phyloP scores from a whole-genome alignment of 371 early-diverging fungal genomes.

The Amoeboradix gromovi region DNA sequence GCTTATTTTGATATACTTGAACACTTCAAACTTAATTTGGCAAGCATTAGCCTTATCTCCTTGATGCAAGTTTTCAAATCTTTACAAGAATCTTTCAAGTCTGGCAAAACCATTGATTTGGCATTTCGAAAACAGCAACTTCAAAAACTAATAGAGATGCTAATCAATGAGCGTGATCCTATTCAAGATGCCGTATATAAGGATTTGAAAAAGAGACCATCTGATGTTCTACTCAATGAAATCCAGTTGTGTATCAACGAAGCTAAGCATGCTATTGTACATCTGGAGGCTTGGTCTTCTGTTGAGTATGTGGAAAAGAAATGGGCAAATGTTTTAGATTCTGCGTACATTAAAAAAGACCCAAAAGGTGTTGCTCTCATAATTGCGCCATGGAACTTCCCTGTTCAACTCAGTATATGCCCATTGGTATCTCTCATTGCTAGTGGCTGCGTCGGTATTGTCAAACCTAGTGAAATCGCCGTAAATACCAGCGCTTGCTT shows the following conservation, averaged over 20 bases:
- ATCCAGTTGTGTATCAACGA: slow-evolving; percentile 26
- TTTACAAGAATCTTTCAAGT: slow-evolving; percentile 8
- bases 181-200: slow-evolving; percentile 28
- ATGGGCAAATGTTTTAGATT: slow-evolving; percentile 9
- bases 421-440: slow-evolving; percentile 63
- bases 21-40: too few relatives aligned
- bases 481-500: slow-evolving; percentile 30
- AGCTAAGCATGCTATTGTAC: slow-evolving; percentile 24
- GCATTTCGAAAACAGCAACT: slow-evolving; percentile 35
- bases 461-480: slow-evolving; percentile 69
- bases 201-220: slow-evolving; percentile 28
- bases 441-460: slow-evolving; percentile 51
- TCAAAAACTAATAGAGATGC: slow-evolving; percentile 22
- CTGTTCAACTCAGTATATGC: slow-evolving; percentile 26
- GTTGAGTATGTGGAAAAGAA: slow-evolving; percentile 17
- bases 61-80: slow-evolving; percentile 6
- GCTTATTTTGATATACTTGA: too few relatives aligned
- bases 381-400: slow-evolving; percentile 5
- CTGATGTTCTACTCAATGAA: slow-evolving; percentile 12
- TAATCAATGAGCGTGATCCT: slow-evolving; percentile 29
- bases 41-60: too few relatives aligned
- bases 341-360: slow-evolving; percentile 21
- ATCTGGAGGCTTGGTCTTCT: slow-evolving; percentile 27
- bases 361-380: slow-evolving; percentile 42
- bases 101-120: slow-evolving; percentile 16